Base-by-base conservation (phyloP, 768 basidiomycete genomes). In the Galerina sulciceps region DNA sequence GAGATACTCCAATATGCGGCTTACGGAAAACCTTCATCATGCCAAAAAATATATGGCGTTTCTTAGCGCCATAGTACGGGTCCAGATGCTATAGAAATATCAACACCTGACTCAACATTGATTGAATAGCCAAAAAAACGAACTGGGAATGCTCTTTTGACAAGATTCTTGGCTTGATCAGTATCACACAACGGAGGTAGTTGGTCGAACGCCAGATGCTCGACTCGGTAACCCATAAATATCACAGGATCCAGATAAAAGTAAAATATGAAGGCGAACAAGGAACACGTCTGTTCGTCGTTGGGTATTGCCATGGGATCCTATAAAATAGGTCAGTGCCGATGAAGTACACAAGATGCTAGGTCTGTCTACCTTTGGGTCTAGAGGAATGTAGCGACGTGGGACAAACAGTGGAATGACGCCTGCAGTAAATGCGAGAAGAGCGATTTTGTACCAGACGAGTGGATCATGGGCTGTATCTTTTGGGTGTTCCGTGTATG, bases 111-210 rank as follows among this genome's bases (percentile, higher is more conserved):
- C 10, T 15, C 35, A 44, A 14, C 41, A 10, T 17, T 10, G 11
- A 26, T 1, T 11, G 13, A 10, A n/a, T 13, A 11, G 5, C 13
- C 26, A 44, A 4, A 18, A 41, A 14, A 36, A 9, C 43, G 11
- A 53, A 73, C 76, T 41, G 65, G 67, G 52, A 76, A 70, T 6
- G 65, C 56, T 17, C 37, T 58, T 17, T 53, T 41, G 9, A 64
- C 68, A 18, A 72, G 40, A 60, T 66, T 14, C 31, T 66, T 61
- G 8, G 67, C 61, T 49, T 59, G 45, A 57, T 89, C 88, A 55
- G 83, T 82, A 58, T 88, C 85, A 5, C 82, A 81, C 71, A 89
- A 80, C 1, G 84, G 84, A 23, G 86, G 87, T 40, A 88, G 72
- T 51, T 85, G 67, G 46, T 88, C 85, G 37, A 73, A 70, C 1